Percentiles rank a stretch among this genome's conserved stretches.
Conservation (phyloP, 768 basidiomycete genomes). For the Hygrocybe coccinea region DNA sequence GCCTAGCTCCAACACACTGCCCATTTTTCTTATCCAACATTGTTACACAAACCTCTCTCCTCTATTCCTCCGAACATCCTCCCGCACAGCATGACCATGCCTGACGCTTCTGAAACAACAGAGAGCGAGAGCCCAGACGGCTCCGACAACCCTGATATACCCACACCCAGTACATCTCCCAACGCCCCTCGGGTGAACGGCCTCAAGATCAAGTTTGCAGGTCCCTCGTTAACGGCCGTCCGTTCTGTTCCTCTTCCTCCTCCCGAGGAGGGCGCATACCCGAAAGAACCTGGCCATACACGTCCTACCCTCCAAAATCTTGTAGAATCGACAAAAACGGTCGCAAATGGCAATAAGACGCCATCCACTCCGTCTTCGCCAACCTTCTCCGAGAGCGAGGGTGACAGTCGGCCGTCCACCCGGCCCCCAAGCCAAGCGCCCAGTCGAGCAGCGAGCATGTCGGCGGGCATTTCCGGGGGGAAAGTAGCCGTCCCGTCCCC, state of each 20-base stretch:
- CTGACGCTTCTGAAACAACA: slow-evolving; percentile 46
- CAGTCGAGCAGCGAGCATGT: slow-evolving; percentile 47
- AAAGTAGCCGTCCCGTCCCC: slow-evolving; percentile 22
- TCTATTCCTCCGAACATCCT: slow-evolving; percentile 18
- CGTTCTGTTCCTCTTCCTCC: slow-evolving; percentile 45
- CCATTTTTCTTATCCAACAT: slow-evolving; percentile 1
- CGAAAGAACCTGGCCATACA: slow-evolving; percentile 49
- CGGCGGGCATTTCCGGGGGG: slow-evolving; percentile 38
- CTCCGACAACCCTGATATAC: slow-evolving; percentile 49
- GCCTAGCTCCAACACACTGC: slow-evolving; percentile 13
- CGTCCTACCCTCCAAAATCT: slow-evolving; percentile 42
- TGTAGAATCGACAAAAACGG: slow-evolving; percentile 18
- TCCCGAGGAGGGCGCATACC: slow-evolving; percentile 43
- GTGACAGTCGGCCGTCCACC: slow-evolving; percentile 50
- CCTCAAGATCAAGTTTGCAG: slow-evolving; percentile 16
- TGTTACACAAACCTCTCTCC: slow-evolving; percentile 10
- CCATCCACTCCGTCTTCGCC: slow-evolving; percentile 37
- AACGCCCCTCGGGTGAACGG: slow-evolving; percentile 12
- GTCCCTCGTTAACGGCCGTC: slow-evolving; percentile 18
- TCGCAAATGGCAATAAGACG: slow-evolving; percentile 40
- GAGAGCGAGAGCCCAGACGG: slow-evolving; percentile 56
- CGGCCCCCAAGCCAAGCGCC: slow-evolving; percentile 50
- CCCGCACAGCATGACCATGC: slow-evolving; percentile 39
- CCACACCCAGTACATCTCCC: slow-evolving; percentile 11
- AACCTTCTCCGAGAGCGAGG: slow-evolving; percentile 53